Evolutionary conservation across 2,329 filamentous ascomycete genomes (phyloP).

Genomic region (Fusarium nelsonii): DNA sequence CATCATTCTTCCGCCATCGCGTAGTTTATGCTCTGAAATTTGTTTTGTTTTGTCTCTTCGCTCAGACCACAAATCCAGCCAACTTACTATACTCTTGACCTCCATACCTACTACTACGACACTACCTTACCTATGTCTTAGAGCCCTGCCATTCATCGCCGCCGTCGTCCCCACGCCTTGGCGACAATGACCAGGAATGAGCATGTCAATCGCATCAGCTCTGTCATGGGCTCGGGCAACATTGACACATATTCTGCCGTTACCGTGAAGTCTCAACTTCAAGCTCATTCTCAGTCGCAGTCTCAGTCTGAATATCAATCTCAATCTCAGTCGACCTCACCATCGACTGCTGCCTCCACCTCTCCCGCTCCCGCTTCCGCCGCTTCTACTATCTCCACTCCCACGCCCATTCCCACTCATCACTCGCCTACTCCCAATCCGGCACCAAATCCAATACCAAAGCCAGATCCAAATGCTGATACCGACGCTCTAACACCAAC

Average conservation of each 20-base stretch:
- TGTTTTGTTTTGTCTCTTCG: neutral
- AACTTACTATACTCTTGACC: constrained; percentile 17
- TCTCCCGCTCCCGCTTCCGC: constrained; percentile 52
- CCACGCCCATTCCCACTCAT: constrained; percentile 51
- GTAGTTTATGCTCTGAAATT: neutral
- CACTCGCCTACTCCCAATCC: constrained; percentile 46
- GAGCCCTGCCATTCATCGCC: constrained; percentile 48
- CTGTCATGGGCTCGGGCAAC: constrained; percentile 54
- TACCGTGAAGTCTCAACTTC: constrained; percentile 65
- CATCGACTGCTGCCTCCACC: constrained; percentile 38
- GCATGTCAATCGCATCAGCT: constrained; percentile 69
- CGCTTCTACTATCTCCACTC: constrained; percentile 51
- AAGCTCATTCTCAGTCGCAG: neutral
- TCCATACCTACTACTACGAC: neutral
- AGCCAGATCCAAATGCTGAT: constrained; percentile 12
- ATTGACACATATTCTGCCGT: constrained; percentile 68
- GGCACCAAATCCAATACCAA: constrained; percentile 27
- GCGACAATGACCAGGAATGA: constrained; percentile 77
- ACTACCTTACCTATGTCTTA: constrained; percentile 45
- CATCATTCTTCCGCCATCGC: neutral
- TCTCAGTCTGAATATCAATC: neutral
- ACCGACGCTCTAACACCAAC: constrained; percentile 30
- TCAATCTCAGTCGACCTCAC: neutral
- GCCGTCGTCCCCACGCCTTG: constrained; percentile 48
- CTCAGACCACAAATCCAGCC: too few relatives aligned